Evolutionary conservation across 345 rosid species (phyloP).

Genomic region (Ceriops zippeliana): DNA sequence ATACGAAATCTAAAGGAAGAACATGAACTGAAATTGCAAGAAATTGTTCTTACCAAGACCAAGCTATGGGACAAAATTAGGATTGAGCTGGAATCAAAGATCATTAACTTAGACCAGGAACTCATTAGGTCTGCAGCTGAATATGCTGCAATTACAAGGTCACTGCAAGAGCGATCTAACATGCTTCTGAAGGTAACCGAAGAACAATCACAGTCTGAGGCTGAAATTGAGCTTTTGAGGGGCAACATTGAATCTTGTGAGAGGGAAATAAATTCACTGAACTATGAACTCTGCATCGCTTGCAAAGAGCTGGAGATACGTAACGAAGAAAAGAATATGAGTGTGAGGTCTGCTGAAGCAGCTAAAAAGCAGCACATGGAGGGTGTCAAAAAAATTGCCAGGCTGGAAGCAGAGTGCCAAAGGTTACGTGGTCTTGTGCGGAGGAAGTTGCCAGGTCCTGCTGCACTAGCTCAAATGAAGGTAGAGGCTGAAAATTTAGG

Average conservation of each 20-base stretch:
- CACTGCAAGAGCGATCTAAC: conserved; percentile 83
- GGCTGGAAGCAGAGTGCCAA: conserved; percentile 93
- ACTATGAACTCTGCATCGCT: conserved; percentile 71
- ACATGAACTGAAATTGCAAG: conserved; percentile 75
- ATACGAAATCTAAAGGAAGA: conserved; percentile 90
- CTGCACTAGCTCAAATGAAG: conserved; percentile 99
- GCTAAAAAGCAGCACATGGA: conserved; percentile 92
- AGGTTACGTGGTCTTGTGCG: conserved; percentile 85
- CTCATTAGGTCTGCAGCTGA: conserved; percentile 77
- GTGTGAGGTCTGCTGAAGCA: conserved; percentile 83
- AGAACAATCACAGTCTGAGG: conserved; percentile 77
- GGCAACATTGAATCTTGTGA: conserved; percentile 75
- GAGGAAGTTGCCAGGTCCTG: conserved; percentile 98
- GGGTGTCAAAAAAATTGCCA: conserved; percentile 81
- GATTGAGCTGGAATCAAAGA: conserved; percentile 66
- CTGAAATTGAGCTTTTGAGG: conserved; percentile 82
- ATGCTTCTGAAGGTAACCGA: conserved; percentile 69
- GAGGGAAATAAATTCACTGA: conserved; percentile 77
- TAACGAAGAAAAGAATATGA: conserved; percentile 95
- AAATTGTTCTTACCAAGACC: conserved; percentile 53
- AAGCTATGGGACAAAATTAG: conserved; percentile 76
- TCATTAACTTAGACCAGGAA: conserved; percentile 63
- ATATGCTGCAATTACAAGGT: conserved; percentile 68
- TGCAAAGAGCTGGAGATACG: conserved; percentile 91
- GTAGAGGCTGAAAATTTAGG: conserved; percentile 90